Percentiles rank a stretch among this genome's conserved stretches.
Evolutionary conservation across 2,329 filamentous ascomycete genomes (phyloP).

Genomic region (Fusarium continuum): DNA sequence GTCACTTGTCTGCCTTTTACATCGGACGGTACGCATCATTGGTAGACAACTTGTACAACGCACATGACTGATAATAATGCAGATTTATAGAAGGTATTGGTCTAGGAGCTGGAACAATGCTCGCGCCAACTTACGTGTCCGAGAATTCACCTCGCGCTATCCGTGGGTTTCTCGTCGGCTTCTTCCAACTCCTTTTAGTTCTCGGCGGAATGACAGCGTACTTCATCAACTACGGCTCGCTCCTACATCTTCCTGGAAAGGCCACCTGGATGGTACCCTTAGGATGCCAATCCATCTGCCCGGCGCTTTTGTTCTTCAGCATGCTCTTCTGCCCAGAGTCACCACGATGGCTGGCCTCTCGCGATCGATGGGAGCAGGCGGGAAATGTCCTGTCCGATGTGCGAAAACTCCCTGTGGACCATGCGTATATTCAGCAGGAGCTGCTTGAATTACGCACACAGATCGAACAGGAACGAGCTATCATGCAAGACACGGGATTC

Average conservation of each 20-base stretch:
- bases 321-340: conserved; percentile 67
- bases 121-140: conserved; percentile 68
- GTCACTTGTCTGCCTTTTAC: conserved; percentile 44
- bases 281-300: conserved; percentile 63
- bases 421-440: conserved; percentile 38
- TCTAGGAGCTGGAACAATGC: conserved; percentile 62
- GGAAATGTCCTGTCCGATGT: conserved; percentile 28
- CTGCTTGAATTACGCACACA: conserved; percentile 27
- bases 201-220: conserved; percentile 62
- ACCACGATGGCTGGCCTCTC: conserved; percentile 65
- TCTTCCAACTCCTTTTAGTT: conserved; percentile 68
- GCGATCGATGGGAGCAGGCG: conserved; percentile 63
- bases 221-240: conserved; percentile 63
- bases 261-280: conserved; percentile 57
- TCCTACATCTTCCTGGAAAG: conserved; percentile 48
- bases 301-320: conserved; percentile 59
- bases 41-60: fast-evolving
- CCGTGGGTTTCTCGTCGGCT: conserved; percentile 66
- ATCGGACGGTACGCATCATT: conserved; percentile 34
- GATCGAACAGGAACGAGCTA: conserved; percentile 30
- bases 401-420: conserved; percentile 23
- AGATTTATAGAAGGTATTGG: conserved; percentile 62
- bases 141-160: conserved; percentile 68
- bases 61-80: fast-evolving
- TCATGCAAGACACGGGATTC: conserved; percentile 37